Evolutionary conservation across 2,329 filamentous ascomycete species (phyloP), one percentile per base, ranked within the genome.

Genomic region (Bipolaris cookei): DNA sequence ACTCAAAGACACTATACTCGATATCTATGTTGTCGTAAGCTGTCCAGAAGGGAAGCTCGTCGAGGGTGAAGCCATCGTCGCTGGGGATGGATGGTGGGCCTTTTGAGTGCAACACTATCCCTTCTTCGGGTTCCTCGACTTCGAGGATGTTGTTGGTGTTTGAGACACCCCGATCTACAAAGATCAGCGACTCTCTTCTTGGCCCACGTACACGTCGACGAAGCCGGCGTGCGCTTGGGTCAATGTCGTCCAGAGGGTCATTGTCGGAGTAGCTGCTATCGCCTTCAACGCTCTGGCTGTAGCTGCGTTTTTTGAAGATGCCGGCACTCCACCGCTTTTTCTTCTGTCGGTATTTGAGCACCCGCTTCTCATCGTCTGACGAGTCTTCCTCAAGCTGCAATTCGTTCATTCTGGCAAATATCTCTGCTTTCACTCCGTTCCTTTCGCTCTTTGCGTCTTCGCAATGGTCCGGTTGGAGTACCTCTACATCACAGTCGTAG

Each of bases 291-390:
- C 76, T 81, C 66, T 80, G 75, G 59, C 77, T 80, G 66, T 81
- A 76, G 43, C 70, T 78, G 42, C 80, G 76, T 64, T 82, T 82
- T 64, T 82, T 82, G 69, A 77, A 79, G 41, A 74, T 68, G 7
- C 77, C 75, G 20, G 72, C 68, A 44, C 78, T 79, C 73, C 77
- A 78, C 38, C 75, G 69, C 58, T 78, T 77, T 61, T 78, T 79
- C 59, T 77, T 77, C 37, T 65, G 67, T 53, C 62, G 55, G 44
- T 74, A 73, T 37, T 64, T 69, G 20, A 68, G 61, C 54, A 42
- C 57, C 28, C 54, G 53, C 54, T 70, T 64, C 44, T 74, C 71
- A 44, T 77, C 69, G 43, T 73, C 69, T 7, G 72, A 69, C n/a
- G 69, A 72, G 13, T 68, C 69, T 57, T 64, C 67, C 18, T 68